Base-by-base conservation (phyloP, 192 early-diverging fungal genomes). In the Backusella australiensis region DNA sequence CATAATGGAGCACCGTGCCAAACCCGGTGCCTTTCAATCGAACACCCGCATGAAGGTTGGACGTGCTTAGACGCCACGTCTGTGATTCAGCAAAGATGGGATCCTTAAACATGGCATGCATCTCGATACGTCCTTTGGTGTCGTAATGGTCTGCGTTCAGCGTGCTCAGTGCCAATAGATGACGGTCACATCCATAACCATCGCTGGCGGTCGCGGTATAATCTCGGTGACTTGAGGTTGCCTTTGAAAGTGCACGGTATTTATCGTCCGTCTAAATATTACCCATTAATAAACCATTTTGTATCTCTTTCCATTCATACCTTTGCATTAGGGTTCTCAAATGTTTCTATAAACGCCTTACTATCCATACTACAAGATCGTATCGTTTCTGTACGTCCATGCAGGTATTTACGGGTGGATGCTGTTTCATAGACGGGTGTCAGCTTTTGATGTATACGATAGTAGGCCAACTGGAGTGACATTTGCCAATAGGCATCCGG, bases 401-500 rank as follows among this genome's bases (percentile, higher is more conserved):
- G 91, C 63, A 90, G 74, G 81, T 89, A 98, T 72, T 91, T 82
- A 26, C 96, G 87, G 3, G 94, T 96, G 52, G 89, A 89, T 7
- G 90, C 93, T 17, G 96, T 93, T 80, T 98, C 96, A 77, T 98
- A 98, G 3, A 93, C 93, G 1, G 93, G 82, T 8, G 90, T 87
- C 66, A 87, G 80, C 17, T 80, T 74, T 14, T 85, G 79, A 70
- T 95, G 92, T 19, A 93, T 71, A 74, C 92, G 90, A 83, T 89
- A 94, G 81, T 91, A 98, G 0, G 92, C 91, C 6, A 96, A 85
- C 80, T 98, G 96, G 35, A 98, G 75, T 0, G 87, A 89, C 89
- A 98, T 94, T 84, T 98, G 96, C 34, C 91, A 85, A 82, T 88
- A 96, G 6, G 95, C 96, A 77, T 98, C 96, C 8, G 93, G 93